Base-by-base conservation (phyloP, 352 stramenopile genomes). In the Elongisporangium undulatum region DNA sequence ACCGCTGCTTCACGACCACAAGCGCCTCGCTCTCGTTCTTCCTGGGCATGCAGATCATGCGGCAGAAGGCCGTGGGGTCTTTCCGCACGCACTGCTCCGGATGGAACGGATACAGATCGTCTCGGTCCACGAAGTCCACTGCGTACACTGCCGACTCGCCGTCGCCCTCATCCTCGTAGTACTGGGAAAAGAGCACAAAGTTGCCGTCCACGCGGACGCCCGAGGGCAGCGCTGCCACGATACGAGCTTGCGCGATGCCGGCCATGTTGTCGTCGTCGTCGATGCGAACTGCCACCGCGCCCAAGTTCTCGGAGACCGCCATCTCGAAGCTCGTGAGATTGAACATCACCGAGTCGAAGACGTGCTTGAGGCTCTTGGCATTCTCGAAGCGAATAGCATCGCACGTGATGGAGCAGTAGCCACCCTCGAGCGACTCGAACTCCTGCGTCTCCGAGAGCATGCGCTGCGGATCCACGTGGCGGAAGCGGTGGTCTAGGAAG, bases 251-350 rank as follows among this genome's bases (percentile, higher is more conserved):
- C 5, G 58, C 65, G 17, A 75, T 51, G 3, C 64, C 64, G 49
- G 67, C 72, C 56, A 68, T 64, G 48, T 64, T 67, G 1, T 53
- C 63, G 39, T 75, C 67, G 51, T 77, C 69, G 29, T 77, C 69
- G 26, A 74, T 67, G 9, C 69, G 69, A 45, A 77, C 70, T 16
- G 69, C 70, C 61, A 77, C 66, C 22, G 72, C 55, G 12, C 69
- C 69, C 20, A 72, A 24, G 19, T 66, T 75, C 51, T 77, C 69
- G 21, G 69, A 77, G 20, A 78, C 68, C 26, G 56, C 75, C 52
- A 78, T 80, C 58, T 80, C 69, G 29, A 71, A 61, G 51, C 75
- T 77, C 19, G 59, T 68, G 53, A 77, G 59, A 49, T 69, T 74
- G 50, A 67, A 59, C 15, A 68, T 55, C 39, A 78, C 51, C 54